A percentile compares a stretch with the other conserved stretches of the same genome.
These are phyloP conservation scores for Wallacemonas sp. DNA, from an alignment of 208 protist species.

Conservation along the genomic window DNA sequence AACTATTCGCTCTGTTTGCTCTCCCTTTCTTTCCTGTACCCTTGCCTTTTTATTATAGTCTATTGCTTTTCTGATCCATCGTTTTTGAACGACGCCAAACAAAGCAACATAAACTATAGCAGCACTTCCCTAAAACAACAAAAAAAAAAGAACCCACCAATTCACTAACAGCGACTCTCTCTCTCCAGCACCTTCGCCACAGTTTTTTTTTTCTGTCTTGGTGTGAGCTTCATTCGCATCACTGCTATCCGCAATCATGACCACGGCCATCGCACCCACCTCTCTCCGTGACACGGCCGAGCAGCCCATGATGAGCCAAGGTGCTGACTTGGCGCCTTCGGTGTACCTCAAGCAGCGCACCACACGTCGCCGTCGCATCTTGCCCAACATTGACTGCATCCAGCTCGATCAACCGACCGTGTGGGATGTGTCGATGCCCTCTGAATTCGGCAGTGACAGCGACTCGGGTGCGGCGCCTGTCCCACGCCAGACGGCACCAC, in stretches of 20 bases:
- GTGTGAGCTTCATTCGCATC: too few relatives aligned
- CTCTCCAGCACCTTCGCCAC: too few relatives aligned
- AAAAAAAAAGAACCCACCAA: not conserved
- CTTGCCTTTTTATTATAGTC: too few relatives aligned
- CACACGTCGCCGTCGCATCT: constrained; percentile 3
- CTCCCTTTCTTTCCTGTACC: not conserved
- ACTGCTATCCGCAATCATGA: constrained; percentile 6
- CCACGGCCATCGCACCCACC: not conserved
- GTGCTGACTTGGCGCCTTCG: not conserved
- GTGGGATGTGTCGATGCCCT: constrained; percentile 12
- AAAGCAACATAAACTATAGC: too few relatives aligned
- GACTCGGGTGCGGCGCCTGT: constrained; percentile 6
- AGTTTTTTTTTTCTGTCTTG: constrained; percentile 11
- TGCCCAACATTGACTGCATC: constrained; percentile 15
- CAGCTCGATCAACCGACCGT: constrained; percentile 7
- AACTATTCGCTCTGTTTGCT: too few relatives aligned
- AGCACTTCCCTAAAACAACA: not conserved
- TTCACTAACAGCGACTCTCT: too few relatives aligned
- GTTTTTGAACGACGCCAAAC: too few relatives aligned
- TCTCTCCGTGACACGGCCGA: not conserved
- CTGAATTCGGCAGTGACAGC: constrained; percentile 3
- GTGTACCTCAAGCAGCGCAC: constrained; percentile 8
- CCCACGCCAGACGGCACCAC: not conserved
- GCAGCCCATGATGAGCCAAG: not conserved
- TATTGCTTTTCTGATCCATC: too few relatives aligned